Evolutionary conservation across 768 basidiomycete species (phyloP).

Genomic region (Psilocybe cubensis): DNA sequence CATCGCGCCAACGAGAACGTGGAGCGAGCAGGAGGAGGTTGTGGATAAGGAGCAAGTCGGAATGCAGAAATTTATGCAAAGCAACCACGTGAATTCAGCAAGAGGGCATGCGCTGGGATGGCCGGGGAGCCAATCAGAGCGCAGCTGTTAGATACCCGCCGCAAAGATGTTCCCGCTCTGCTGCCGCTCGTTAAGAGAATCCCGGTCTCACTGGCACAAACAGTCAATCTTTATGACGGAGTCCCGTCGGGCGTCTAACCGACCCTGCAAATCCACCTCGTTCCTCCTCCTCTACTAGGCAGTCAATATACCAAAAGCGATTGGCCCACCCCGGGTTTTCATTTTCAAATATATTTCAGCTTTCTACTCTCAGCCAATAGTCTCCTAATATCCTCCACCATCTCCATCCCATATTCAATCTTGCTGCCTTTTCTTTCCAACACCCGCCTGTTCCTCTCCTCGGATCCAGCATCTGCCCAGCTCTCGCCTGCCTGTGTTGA

Average conservation of each 20-base stretch:
- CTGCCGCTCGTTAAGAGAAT: slow-evolving; percentile 18
- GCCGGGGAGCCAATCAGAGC: slow-evolving; percentile 36
- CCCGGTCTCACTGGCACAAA: too few relatives aligned
- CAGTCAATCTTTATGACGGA: too few relatives aligned
- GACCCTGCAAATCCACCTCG: not conserved
- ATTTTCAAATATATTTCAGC: slow-evolving; percentile 11
- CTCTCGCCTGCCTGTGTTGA: not conserved
- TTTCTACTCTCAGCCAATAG: slow-evolving; percentile 15
- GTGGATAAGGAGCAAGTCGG: slow-evolving; percentile 39
- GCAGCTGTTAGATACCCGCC: slow-evolving; percentile 23
- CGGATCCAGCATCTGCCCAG: not conserved
- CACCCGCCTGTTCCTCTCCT: slow-evolving; percentile 12
- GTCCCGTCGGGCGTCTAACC: not conserved
- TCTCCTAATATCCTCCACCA: slow-evolving; percentile 19
- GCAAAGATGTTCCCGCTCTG: slow-evolving; percentile 21
- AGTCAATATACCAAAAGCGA: not conserved
- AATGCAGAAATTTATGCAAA: slow-evolving; percentile 42
- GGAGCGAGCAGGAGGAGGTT: slow-evolving; percentile 26
- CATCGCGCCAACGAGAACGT: slow-evolving; percentile 54
- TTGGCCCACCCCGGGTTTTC: not conserved
- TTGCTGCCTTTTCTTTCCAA: slow-evolving; percentile 22
- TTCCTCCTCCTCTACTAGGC: not conserved
- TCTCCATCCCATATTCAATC: slow-evolving; percentile 17
- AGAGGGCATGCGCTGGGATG: not conserved
- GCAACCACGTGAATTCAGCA: slow-evolving; percentile 41